Evolutionary conservation across 2,329 filamentous ascomycete genomes (phyloP), one percentile per base, ranked within the genome.

Genomic region (Didymella arachidicola): DNA sequence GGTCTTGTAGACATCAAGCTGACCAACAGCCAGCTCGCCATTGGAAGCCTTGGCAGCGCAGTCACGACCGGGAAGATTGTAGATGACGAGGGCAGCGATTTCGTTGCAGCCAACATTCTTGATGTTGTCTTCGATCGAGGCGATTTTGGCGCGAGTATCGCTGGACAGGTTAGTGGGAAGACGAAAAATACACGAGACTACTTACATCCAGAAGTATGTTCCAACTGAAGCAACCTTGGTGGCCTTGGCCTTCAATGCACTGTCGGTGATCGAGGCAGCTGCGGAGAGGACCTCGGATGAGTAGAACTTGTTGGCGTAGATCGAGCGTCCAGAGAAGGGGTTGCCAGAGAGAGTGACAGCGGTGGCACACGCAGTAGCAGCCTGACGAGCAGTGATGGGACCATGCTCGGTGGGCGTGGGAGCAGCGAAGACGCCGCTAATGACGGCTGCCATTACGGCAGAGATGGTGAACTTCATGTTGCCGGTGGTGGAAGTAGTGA

Each of bases 41-140:
- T 88, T 88, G 67, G 86, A 88, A 30, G 86, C 86, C 71, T 86
- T 81, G 50, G 86, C 86, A 32, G 86, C 84, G 67, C 86, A 89
- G 71, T 89, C 86, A 77, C 86, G 85, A 64, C 87, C 86, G 47
- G 86, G 86, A 16, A 89, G 79, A 71, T 89, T 84, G 74, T 89
- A 89, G 69, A 88, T 84, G 64, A 89, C 86, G 53, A 88, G 81
- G 19, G 78, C 80, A 32, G 80, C 82, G 22, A 83, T 80, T 63
- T 82, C 79, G 59, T 69, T 77, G 41, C 82, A 82, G 27, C 80
- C 79, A 43, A 80, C 80, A 42, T 75, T 76, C 63, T 84, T 84
- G 62, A 85, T 82, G 53, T 81, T 79, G 8, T 75, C 74, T 54
- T 85, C 76, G 58, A 81, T 79, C 1, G 78, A 76, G 2, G 75